phyloP scores from a whole-genome alignment of 495 filamentous ascomycete genomes.

The Penicillium egyptiacum region DNA sequence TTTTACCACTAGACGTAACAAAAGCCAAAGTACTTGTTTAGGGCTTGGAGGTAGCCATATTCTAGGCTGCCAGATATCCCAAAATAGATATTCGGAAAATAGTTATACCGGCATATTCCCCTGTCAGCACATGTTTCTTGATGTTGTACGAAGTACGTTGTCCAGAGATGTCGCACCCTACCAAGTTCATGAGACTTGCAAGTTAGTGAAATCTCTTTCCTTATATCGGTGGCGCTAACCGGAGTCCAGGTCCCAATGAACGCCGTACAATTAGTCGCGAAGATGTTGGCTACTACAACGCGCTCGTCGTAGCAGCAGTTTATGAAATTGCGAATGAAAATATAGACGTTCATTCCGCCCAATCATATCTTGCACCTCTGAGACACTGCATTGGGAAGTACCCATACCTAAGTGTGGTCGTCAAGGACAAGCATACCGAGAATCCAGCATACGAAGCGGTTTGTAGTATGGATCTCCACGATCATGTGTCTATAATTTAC shows the following conservation, averaged over 20 bases:
- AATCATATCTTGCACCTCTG: conserved; percentile 19
- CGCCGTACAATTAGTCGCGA: conserved; percentile 31
- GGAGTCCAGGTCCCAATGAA: conserved; percentile 26
- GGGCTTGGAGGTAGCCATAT: too few species aligned
- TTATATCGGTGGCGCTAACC: conserved; percentile 1
- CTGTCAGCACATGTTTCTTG: not conserved
- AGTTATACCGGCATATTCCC: not conserved
- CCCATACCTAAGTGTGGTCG: conserved; percentile 21
- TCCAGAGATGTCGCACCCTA: not conserved
- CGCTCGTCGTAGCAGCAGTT: conserved; percentile 24
- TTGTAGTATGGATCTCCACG: conserved; percentile 18
- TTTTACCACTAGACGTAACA: too few species aligned
- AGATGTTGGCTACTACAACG: conserved; percentile 27
- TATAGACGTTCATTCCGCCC: conserved; percentile 10
- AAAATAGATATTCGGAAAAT: not conserved
- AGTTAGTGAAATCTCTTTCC: not conserved
- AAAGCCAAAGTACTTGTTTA: too few species aligned
- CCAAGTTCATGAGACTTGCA: conserved; percentile 3
- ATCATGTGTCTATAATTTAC: conserved; percentile 24
- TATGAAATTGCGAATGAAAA: conserved; percentile 19
- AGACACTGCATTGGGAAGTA: conserved; percentile 18
- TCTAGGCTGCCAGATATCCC: too few species aligned
- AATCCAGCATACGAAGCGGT: conserved; percentile 20
- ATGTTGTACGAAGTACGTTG: not conserved
- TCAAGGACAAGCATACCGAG: conserved; percentile 27